Base-by-base conservation (phyloP, 306 rosid species). In the Rosa persica region DNA sequence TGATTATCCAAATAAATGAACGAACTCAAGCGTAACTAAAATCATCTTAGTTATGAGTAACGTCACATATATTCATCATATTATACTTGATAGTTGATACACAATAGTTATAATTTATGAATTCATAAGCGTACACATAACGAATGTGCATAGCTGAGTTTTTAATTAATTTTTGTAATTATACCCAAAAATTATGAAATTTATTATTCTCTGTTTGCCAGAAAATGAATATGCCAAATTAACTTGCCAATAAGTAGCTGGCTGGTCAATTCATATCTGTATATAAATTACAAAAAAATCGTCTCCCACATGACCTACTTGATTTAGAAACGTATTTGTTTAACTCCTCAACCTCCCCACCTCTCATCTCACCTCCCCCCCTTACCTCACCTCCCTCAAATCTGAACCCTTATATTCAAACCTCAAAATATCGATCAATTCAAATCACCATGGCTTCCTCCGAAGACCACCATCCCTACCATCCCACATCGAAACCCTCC, bases 401-500 rank as follows among this genome's bases (percentile, higher is more conserved):
- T 40, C 30, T 11, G 42, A n/a, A 40, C 51, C 72, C 13, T 39
- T 67, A 67, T 66, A 38, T 66, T 8, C 25, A 9, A 66, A 66
- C 27, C 44, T 38, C 22, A 22, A 47, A 16, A 40, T 1, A n/a
- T 12, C 36, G 36, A 30, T 30, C 67, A 57, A 60, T 12, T 22
- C 47, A 8, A 62, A 8, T 19, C 9, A 17, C 75, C 48, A 81
- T 84, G 85, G 76, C 79, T 61, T 30, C 42, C 75, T 25, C 66
- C 79, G 46, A 27, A 9, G 70, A 75, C 1, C 62, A 75, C 1
- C 57, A 74, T 13, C 83, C 82, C 39, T 86, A 89, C 80, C 86
- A 86, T 39, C 88, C 91, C 46, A 79, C 91, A 47, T 42, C 85
- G 38, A 93, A 88, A 75, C 77, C 87, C 20, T 74, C 85, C 8